These are phyloP conservation scores for Trapa bicornis DNA, from an alignment of 345 rosid genomes.

Conservation along the genomic window DNA sequence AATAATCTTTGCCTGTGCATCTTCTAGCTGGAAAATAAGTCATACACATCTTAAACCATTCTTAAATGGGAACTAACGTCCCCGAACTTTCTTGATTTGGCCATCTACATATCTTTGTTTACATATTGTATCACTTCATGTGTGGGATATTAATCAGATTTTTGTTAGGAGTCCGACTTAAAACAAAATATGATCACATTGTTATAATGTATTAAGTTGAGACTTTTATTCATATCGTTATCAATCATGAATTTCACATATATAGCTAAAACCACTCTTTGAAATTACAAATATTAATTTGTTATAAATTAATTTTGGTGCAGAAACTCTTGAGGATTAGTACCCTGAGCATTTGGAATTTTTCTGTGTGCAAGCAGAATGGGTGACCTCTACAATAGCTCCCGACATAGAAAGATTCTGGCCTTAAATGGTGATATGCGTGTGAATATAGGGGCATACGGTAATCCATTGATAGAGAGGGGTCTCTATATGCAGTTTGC, in stretches of 20 bases:
- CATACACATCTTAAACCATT: not conserved
- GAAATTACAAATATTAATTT: too few relatives aligned
- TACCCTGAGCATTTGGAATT: not conserved
- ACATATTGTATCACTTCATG: not conserved
- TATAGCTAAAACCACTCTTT: too few relatives aligned
- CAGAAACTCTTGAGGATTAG: not conserved
- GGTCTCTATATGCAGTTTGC: conserved; percentile 2
- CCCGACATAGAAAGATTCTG: conserved; percentile 7
- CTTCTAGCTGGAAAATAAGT: not conserved
- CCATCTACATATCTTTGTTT: not conserved
- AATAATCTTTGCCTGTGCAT: not conserved
- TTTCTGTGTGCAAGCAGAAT: conserved; percentile 1
- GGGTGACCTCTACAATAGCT: conserved; percentile 14
- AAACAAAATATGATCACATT: too few relatives aligned
- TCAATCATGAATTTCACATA: too few relatives aligned
- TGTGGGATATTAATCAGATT: not conserved
- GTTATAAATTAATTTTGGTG: not conserved
- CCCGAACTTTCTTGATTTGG: not conserved
- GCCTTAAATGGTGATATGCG: conserved; percentile 3
- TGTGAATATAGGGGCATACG: not conserved
- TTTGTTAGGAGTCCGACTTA: too few relatives aligned
- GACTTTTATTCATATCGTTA: too few relatives aligned
- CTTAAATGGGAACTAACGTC: not conserved
- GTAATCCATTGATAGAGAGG: conserved; percentile 5
- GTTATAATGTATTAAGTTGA: too few relatives aligned